Evolutionary conservation across 257 asterid genomes (phyloP).

Genomic region (Coffea eugenioides): DNA sequence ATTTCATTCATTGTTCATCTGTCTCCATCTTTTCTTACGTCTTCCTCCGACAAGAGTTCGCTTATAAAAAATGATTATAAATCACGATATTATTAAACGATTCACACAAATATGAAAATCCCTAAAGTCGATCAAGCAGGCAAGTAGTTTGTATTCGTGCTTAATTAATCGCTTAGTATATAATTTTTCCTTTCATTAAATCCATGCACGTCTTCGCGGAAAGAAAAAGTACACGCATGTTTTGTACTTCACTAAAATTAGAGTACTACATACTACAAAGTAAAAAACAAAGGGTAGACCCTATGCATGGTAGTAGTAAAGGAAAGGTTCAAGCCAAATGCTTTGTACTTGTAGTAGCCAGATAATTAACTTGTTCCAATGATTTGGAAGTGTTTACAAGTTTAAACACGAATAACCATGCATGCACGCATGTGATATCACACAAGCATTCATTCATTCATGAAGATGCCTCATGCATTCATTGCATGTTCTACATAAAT

Average conservation of each 20-base stretch:
- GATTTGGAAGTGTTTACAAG: not conserved
- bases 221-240: not conserved
- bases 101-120: too few species aligned
- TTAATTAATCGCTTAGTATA: too few species aligned
- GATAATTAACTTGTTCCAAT: not conserved
- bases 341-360: not conserved
- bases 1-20: not conserved
- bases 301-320: too few species aligned
- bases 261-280: too few species aligned
- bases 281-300: too few species aligned
- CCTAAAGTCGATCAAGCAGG: too few species aligned
- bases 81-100: too few species aligned
- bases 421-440: not conserved
- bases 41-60: not conserved
- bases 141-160: too few species aligned
- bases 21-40: not conserved
- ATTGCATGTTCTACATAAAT: slow-evolving; percentile 13
- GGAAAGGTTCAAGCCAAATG: not conserved
- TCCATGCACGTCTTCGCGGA: not conserved
- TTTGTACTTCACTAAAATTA: too few species aligned
- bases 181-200: not conserved
- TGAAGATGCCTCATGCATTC: slow-evolving; percentile 24
- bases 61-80: too few species aligned
- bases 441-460: slow-evolving; percentile 7
- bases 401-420: not conserved